phyloP scores from a whole-genome alignment of 371 early-diverging fungal species.

The Funneliformis caledonium region DNA sequence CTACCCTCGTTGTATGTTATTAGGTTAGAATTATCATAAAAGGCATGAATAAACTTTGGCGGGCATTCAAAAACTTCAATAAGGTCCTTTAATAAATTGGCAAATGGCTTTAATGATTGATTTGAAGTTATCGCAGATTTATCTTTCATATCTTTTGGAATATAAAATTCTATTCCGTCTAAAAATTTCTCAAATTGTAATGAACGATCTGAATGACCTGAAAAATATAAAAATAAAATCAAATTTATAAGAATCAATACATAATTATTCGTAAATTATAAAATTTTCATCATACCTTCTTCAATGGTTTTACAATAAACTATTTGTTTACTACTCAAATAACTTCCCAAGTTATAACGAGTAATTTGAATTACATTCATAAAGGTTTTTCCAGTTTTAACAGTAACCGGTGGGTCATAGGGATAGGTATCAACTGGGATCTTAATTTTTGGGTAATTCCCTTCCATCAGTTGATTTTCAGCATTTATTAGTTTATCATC shows the following conservation, averaged over 20 bases:
- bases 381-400: conserved; percentile 40
- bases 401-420: neutral
- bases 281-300: too few species aligned
- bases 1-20: conserved; percentile 85
- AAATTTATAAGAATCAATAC: too few species aligned
- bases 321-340: too few species aligned
- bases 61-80: conserved; percentile 68
- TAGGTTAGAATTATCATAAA: conserved; percentile 72
- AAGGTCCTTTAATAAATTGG: conserved; percentile 56
- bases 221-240: too few species aligned
- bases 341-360: too few species aligned
- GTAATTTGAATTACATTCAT: too few species aligned
- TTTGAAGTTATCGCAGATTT: conserved; percentile 40
- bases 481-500: too few species aligned
- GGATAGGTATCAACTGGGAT: neutral
- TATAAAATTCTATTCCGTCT: conserved; percentile 59
- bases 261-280: too few species aligned
- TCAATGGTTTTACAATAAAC: too few species aligned
- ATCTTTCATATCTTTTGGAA: conserved; percentile 51
- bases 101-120: conserved; percentile 51
- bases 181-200: conserved; percentile 57
- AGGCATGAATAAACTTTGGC: conserved; percentile 67
- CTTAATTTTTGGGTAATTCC: neutral
- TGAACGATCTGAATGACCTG: conserved; percentile 49
- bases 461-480: too few species aligned